phyloP scores from a whole-genome alignment of 768 basidiomycete genomes.

The Auriscalpium microsporum region DNA sequence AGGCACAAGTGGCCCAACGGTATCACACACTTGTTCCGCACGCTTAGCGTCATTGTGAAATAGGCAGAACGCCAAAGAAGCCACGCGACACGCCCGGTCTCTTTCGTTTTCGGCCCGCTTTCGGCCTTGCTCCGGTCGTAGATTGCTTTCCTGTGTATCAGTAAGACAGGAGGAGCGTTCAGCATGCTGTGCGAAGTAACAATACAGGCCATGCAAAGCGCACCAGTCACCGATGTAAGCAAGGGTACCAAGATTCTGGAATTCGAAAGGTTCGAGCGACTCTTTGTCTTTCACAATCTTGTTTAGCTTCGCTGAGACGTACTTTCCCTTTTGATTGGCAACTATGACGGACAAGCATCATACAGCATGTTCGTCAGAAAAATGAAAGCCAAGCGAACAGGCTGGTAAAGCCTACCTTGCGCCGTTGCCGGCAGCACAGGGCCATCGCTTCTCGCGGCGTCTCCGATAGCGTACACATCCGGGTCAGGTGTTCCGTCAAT shows the following conservation, averaged over 20 bases:
- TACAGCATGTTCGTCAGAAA: not conserved
- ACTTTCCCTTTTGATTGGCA: constrained; percentile 69
- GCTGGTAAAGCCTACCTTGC: constrained; percentile 43
- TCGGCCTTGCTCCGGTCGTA: constrained; percentile 55
- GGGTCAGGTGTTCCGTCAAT: constrained; percentile 44
- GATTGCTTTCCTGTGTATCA: constrained; percentile 59
- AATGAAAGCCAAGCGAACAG: constrained; percentile 6
- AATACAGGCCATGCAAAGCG: constrained; percentile 15
- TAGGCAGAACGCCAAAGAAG: constrained; percentile 76
- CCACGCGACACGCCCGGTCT: constrained; percentile 67
- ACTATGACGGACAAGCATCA: constrained; percentile 32
- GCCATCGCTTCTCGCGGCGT: constrained; percentile 54
- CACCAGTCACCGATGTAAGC: constrained; percentile 76
- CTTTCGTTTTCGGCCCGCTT: constrained; percentile 38
- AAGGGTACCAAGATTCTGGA: constrained; percentile 64
- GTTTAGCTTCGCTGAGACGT: constrained; percentile 60
- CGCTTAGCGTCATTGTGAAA: constrained; percentile 67
- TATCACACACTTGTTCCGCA: constrained; percentile 54
- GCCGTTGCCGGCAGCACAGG: constrained; percentile 70
- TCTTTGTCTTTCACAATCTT: constrained; percentile 41
- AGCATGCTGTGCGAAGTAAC: not conserved
- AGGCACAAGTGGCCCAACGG: not conserved
- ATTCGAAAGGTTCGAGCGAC: constrained; percentile 49
- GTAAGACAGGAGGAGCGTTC: not conserved
- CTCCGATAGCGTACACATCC: constrained; percentile 79